Evolutionary conservation across 225 moss, liverwort and hornwort genomes (phyloP), one percentile per base, ranked within the genome.

Genomic region (Climacium dendroides): DNA sequence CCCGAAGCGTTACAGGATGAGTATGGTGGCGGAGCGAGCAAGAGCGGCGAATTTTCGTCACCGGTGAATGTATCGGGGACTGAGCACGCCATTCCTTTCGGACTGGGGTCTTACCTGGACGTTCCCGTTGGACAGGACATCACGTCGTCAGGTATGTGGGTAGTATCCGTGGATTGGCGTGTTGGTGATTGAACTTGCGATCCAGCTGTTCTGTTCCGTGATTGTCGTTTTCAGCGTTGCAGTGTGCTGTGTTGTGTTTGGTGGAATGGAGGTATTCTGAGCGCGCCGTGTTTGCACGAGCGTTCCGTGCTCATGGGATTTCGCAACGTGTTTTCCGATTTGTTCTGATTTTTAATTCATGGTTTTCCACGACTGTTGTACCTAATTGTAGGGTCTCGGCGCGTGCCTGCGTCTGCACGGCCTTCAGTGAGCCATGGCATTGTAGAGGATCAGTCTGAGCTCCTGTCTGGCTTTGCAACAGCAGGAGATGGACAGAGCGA

Each of bases 121-220:
- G 91, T 98, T 89, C 98, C 97, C 87, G 95, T 98, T 18, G 98
- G 98, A 25, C 98, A 97, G 94, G 98, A 98, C 81, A 93, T 95
- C 80, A 92, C 93, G 67, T 95, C 95, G 55, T 95, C 98, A 94
- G 98, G 98, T 98, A 90, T 57, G 84, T 81, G 87, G 75, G 60
- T 85, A 41, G 73, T 60, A 35, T 69, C 20, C 61, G 34, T 74
- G 76, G 77, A 53, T 35, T 65, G 55, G 14, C 62, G 41, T 72
- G 54, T 71, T 63, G 69, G 37, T 70, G 80, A 47, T 83, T 59
- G 59, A 66, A 34, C 35, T 84, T 52, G 55, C 72, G 81, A 78
- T 78, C n/a, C 74, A 45, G 47, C 8, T n/a, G 23, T 76, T 58
- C 20, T 80, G 41, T 58, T 59, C 43, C 66, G 73, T 55, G 48